Evolutionary conservation across 2,329 filamentous ascomycete species (phyloP).

Genomic region (Fusarium sp.): DNA sequence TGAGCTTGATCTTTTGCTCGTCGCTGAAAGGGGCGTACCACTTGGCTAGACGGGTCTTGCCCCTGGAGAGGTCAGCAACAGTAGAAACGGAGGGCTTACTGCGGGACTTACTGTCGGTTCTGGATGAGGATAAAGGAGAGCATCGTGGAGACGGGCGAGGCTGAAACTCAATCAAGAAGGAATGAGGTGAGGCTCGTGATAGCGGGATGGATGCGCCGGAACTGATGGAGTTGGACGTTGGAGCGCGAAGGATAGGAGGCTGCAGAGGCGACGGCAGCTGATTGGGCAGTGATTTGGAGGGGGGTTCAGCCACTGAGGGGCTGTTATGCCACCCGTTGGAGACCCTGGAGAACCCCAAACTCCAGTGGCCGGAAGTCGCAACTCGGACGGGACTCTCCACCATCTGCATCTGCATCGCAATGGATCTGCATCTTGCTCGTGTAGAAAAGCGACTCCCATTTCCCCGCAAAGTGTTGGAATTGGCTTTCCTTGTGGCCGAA

Average conservation of each 20-base stretch:
- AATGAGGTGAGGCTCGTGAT: slow-evolving; percentile 16
- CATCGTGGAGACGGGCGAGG: slow-evolving; percentile 53
- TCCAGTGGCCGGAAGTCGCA: slow-evolving; percentile 8
- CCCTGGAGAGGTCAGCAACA: too few relatives aligned
- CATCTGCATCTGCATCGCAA: slow-evolving; percentile 2
- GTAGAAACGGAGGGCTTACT: too few relatives aligned
- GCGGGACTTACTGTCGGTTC: slow-evolving; percentile 86
- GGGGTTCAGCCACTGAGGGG: slow-evolving; percentile 10
- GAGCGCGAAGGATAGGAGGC: slow-evolving; percentile 19
- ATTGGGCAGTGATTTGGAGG: slow-evolving; percentile 11
- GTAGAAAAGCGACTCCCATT: not conserved
- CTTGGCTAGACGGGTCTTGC: slow-evolving; percentile 97
- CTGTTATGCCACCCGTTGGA: slow-evolving; percentile 28
- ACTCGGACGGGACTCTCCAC: not conserved
- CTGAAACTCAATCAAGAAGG: slow-evolving; percentile 3
- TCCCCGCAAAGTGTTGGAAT: not conserved
- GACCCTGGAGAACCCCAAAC: slow-evolving; percentile 9
- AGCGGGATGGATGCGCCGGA: slow-evolving; percentile 34
- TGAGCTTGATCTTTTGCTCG: slow-evolving; percentile 98
- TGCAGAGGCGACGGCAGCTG: slow-evolving; percentile 29
- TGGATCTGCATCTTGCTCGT: not conserved
- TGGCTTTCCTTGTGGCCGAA: not conserved
- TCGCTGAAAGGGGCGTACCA: slow-evolving; percentile 99
- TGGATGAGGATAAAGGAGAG: slow-evolving; percentile 92
- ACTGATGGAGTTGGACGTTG: not conserved